Conservation (phyloP, 169 alveolate species). For the Plasmodium knowlesi region DNA sequence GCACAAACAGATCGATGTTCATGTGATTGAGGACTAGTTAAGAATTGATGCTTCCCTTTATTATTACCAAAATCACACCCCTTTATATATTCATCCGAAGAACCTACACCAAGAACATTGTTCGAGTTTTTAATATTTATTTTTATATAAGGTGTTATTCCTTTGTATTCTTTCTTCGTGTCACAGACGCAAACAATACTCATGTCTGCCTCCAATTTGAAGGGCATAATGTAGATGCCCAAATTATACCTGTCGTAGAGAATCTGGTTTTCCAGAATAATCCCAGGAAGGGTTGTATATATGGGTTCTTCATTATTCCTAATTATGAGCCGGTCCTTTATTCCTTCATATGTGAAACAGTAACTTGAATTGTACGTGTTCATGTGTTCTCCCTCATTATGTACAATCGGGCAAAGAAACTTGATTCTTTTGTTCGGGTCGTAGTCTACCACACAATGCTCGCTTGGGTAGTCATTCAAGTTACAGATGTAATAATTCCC, state of each 20-base stretch:
- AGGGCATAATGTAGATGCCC: constrained; percentile 23
- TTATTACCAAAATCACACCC: constrained; percentile 69
- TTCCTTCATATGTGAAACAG: constrained; percentile 41
- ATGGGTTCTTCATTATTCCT: constrained; percentile 20
- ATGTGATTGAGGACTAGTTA: constrained; percentile 11
- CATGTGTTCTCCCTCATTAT: neutral
- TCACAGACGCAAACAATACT: constrained; percentile 55
- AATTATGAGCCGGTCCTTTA: constrained; percentile 25
- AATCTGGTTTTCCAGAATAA: constrained; percentile 8
- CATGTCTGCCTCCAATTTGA: constrained; percentile 22
- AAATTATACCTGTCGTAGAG: constrained; percentile 12
- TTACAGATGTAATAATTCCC: constrained; percentile 67
- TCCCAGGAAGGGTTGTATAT: constrained; percentile 36
- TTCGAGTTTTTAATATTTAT: constrained; percentile 14
- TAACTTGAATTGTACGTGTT: neutral
- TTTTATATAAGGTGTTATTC: constrained; percentile 40
- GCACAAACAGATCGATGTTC: neutral
- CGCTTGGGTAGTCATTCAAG: constrained; percentile 37
- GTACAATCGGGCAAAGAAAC: constrained; percentile 26
- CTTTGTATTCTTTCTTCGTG: constrained; percentile 9
- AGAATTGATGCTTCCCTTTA: constrained; percentile 41
- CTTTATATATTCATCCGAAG: neutral
- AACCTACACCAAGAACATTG: neutral
- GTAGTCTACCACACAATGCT: constrained; percentile 19
- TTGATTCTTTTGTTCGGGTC: constrained; percentile 22